These are phyloP conservation scores for Ocimum tenuiflorum DNA, from an alignment of 257 asterid species.

Conservation along the genomic window DNA sequence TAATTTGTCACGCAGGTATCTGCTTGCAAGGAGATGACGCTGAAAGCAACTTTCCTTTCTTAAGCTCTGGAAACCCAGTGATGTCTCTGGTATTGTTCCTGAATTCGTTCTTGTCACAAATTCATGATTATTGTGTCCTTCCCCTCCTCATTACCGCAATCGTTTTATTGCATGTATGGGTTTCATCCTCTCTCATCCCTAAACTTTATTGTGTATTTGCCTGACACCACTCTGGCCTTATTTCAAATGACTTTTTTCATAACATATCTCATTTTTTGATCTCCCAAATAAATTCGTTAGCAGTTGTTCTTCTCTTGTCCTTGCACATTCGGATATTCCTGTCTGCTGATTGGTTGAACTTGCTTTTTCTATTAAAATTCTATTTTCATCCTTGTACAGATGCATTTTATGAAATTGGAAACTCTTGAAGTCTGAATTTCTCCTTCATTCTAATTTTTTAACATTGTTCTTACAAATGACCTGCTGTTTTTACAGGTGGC, in stretches of 20 bases:
- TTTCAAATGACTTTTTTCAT: not conserved
- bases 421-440: constrained; percentile 3
- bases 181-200: not conserved
- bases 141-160: not conserved
- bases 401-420: not conserved
- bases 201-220: not conserved
- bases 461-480: not conserved
- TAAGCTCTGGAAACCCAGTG: constrained; percentile 73
- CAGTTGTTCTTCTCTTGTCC: not conserved
- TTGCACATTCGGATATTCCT: not conserved
- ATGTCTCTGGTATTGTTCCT: constrained; percentile 61
- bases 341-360: constrained; percentile 1
- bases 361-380: not conserved
- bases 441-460: not conserved
- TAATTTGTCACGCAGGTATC: constrained; percentile 42
- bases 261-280: not conserved
- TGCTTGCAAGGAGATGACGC: constrained; percentile 40
- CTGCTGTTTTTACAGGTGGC: constrained; percentile 60
- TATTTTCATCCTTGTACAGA: not conserved
- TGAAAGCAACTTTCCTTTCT: constrained; percentile 59
- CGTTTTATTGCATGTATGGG: not conserved
- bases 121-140: constrained; percentile 1
- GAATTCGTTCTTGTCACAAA: not conserved
- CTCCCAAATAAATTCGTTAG: not conserved
- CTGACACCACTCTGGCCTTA: not conserved